phyloP scores from a whole-genome alignment of 495 filamentous ascomycete species.

The Penicillium verhagenii region DNA sequence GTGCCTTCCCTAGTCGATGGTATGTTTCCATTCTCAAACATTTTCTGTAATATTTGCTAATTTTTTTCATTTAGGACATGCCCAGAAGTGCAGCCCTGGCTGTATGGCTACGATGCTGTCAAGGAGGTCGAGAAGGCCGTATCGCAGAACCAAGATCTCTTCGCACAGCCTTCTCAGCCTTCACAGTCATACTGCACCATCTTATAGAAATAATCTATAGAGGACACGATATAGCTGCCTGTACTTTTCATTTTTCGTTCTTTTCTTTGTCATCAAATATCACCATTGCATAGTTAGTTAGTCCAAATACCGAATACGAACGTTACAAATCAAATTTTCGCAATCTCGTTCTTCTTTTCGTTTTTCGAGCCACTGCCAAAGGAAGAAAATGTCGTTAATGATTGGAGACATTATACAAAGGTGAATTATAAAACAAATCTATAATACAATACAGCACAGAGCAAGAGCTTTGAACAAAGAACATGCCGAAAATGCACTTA shows the following conservation, averaged over 20 bases:
- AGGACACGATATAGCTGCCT: not conserved
- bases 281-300: not conserved
- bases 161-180: not conserved
- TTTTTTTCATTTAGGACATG: constrained; percentile 45
- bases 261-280: not conserved
- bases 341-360: not conserved
- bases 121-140: constrained; percentile 55
- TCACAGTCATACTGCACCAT: not conserved
- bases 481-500: not conserved
- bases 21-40: constrained; percentile 11
- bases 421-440: not conserved
- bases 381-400: not conserved
- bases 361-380: not conserved
- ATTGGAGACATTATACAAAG: not conserved
- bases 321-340: not conserved
- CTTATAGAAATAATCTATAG: not conserved
- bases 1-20: constrained; percentile 58
- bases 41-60: not conserved
- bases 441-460: not conserved
- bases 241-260: not conserved
- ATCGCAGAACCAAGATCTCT: constrained; percentile 29
- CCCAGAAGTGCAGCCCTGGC: constrained; percentile 56
- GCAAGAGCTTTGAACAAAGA: no score
- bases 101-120: constrained; percentile 63
- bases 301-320: not conserved